Conservation (phyloP, 2,329 filamentous ascomycete species). For the Pezicula neosporulosa region DNA sequence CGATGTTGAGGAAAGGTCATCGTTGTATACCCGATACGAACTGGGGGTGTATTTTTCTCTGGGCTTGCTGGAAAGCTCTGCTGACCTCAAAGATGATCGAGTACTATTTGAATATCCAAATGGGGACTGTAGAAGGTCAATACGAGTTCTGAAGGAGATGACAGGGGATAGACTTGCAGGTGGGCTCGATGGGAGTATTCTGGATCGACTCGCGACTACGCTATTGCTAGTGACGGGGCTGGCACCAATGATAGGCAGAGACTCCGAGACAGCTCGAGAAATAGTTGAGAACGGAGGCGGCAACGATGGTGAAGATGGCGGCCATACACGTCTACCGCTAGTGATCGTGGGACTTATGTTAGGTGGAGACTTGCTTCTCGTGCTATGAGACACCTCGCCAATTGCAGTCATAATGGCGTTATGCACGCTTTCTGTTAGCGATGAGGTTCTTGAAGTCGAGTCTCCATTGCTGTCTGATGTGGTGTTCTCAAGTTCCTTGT, state of each 20-base stretch:
- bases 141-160: too few species aligned
- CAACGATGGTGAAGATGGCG: slow-evolving; percentile 8
- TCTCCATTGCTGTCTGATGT: too few species aligned
- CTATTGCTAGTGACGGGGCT: slow-evolving; percentile 3
- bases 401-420: too few species aligned
- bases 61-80: slow-evolving; percentile 6
- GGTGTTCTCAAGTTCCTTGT: too few species aligned
- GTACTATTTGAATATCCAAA: too few species aligned
- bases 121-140: too few species aligned
- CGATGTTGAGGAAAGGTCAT: slow-evolving; percentile 36
- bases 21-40: slow-evolving; percentile 41
- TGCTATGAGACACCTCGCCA: too few species aligned
- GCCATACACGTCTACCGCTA: neutral
- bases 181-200: neutral
- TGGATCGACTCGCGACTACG: neutral
- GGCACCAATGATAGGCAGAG: slow-evolving; percentile 9
- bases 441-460: too few species aligned
- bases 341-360: neutral
- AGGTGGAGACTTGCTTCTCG: neutral
- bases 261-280: slow-evolving; percentile 16
- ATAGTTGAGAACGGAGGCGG: slow-evolving; percentile 27
- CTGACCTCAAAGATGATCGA: neutral
- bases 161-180: too few species aligned
- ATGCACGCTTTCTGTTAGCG: too few species aligned
- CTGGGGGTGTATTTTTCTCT: slow-evolving; percentile 21